Evolutionary conservation across 2,329 filamentous ascomycete genomes (phyloP), one percentile per base, ranked within the genome.

Genomic region (Sporothrix luriei): DNA sequence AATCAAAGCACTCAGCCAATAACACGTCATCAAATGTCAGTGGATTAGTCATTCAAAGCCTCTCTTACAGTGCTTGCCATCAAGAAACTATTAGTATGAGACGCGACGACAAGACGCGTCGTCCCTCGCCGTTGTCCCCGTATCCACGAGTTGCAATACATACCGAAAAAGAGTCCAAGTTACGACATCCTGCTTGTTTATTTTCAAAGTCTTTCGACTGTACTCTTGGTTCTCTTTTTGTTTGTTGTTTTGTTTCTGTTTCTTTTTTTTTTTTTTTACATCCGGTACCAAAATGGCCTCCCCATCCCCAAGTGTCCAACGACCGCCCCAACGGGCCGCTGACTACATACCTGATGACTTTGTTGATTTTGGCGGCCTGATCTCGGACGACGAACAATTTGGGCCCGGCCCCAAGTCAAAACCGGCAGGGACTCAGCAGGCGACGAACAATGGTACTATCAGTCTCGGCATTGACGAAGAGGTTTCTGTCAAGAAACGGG

Each of bases 401-500:
- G 43, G 21, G 78, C 80, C 29, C 81, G 84, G n/a, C 82, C 80
- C 24, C 81, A 78, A 68, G 77, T 81, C 26, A 79, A 24, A 14
- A 33, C 9, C 61, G 38, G 13, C 13, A 13, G 54, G 80, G 14
- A 74, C 77, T 40, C 76, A 77, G 77, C 77, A 79, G 71, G 84
- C 82, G 72, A 85, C 86, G 74, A 83, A 81, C 55, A 84, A 84
- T 70, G 81, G 81, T 29, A 78, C 80, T 1, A 80, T 84, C 38
- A 84, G 84, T 0, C 80, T 97, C 2, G 93, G 94, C 59, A 88
- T 97, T 69, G 94, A 98, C 73, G 88, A 96, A 76, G 92, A 97
- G 75, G 87, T 99, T 68, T 90, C 92, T 69, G 85, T 97, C 4
- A 87, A 86, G 52, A 97, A 92, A 80, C 91, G 91, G 75, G 86